These are phyloP conservation scores for Trapa bicornis DNA, from an alignment of 345 rosid species.

Conservation along the genomic window DNA sequence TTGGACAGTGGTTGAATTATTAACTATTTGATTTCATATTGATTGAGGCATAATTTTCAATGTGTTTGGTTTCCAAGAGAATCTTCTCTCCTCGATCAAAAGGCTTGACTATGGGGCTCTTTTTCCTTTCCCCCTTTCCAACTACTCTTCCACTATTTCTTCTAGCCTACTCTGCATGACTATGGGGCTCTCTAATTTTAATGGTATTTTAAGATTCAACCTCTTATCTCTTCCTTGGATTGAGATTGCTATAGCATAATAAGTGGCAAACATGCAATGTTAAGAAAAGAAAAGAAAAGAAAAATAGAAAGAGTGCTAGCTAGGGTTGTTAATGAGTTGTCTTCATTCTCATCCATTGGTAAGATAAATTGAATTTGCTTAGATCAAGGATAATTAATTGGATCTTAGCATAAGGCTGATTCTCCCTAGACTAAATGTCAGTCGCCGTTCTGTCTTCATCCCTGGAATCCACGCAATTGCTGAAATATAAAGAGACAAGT, in stretches of 20 bases:
- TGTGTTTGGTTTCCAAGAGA: conserved; percentile 3
- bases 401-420: conserved; percentile 4
- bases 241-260: too few relatives aligned
- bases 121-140: conserved; percentile 3
- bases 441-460: conserved; percentile 12
- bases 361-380: background rate
- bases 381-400: background rate
- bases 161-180: background rate
- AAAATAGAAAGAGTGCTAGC: too few relatives aligned
- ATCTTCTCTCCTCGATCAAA: conserved; percentile 6
- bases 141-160: conserved; percentile 9
- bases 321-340: too few relatives aligned
- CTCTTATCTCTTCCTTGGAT: too few relatives aligned
- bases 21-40: too few relatives aligned
- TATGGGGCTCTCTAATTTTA: background rate
- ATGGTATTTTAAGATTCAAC: too few relatives aligned
- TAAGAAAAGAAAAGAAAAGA: too few relatives aligned
- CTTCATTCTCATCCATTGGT: background rate
- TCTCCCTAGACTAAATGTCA: conserved; percentile 12
- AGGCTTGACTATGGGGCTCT: background rate
- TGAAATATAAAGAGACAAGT: conserved; percentile 1
- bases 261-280: too few relatives aligned
- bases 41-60: background rate
- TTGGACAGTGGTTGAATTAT: too few relatives aligned
- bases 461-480: conserved; percentile 12